A percentile compares a stretch with the other conserved stretches of the same genome.
phyloP scores from a whole-genome alignment of 192 early-diverging fungal species.

The Podila epigama region DNA sequence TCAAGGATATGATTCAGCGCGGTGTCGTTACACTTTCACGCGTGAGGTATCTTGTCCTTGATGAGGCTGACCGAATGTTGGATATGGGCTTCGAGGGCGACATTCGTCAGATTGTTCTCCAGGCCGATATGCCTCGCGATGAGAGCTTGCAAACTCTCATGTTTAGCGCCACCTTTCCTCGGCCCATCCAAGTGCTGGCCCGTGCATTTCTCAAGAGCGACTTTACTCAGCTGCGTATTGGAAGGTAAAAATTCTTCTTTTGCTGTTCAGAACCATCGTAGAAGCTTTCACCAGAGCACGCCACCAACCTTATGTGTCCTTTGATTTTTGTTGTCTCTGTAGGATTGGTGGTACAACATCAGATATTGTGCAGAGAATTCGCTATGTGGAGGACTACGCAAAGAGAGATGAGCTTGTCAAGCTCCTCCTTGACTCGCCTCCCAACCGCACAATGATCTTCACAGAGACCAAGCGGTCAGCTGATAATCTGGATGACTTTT shows the following conservation, averaged over 20 bases:
- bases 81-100: slow-evolving; percentile 98
- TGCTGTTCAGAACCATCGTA: slow-evolving; percentile 80
- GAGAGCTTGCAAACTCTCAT: slow-evolving; percentile 88
- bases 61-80: slow-evolving; percentile 94
- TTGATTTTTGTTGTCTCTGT: slow-evolving; percentile 18
- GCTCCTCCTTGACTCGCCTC: slow-evolving; percentile 55
- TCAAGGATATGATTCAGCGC: slow-evolving; percentile 90
- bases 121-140: slow-evolving; percentile 76
- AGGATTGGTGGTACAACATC: slow-evolving; percentile 41
- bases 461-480: slow-evolving; percentile 84
- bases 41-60: slow-evolving; percentile 76
- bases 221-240: slow-evolving; percentile 85
- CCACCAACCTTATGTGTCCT: slow-evolving; percentile 5
- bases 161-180: slow-evolving; percentile 99
- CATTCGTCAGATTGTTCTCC: slow-evolving; percentile 85
- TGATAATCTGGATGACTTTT: slow-evolving; percentile 76
- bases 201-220: slow-evolving; percentile 85
- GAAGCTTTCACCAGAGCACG: slow-evolving; percentile 52
- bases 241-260: slow-evolving; percentile 76
- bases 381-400: slow-evolving; percentile 68
- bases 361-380: slow-evolving; percentile 51
- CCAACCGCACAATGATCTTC: slow-evolving; percentile 79
- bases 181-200: slow-evolving; percentile 88
- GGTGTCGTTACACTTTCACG: slow-evolving; percentile 73
- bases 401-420: slow-evolving; percentile 65